A percentile compares a stretch with the other conserved stretches of the same genome.
phyloP scores from a whole-genome alignment of 805 yeast species.

The Scheffersomyces coipomensis region DNA sequence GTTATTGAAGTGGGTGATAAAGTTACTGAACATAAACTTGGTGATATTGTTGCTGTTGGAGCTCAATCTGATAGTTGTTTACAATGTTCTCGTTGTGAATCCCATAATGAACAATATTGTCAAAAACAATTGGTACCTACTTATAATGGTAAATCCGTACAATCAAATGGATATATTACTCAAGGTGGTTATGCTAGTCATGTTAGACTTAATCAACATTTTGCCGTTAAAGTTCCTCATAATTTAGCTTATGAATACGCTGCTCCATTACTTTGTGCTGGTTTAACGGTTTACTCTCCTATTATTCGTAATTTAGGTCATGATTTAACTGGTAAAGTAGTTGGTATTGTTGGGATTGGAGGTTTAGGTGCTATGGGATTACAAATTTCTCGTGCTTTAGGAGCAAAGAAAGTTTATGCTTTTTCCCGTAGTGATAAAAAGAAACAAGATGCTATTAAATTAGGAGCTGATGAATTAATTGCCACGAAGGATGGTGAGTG shows the following conservation, averaged over 20 bases:
- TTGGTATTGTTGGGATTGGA: slow-evolving; percentile 64
- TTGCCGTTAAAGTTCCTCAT: slow-evolving; percentile 50
- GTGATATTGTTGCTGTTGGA: slow-evolving; percentile 81
- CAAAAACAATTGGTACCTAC: slow-evolving; percentile 43
- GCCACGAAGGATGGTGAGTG: slow-evolving; percentile 53
- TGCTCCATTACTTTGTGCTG: slow-evolving; percentile 60
- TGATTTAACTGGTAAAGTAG: slow-evolving; percentile 34
- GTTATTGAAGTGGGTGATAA: slow-evolving; percentile 60
- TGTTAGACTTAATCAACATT: slow-evolving; percentile 41
- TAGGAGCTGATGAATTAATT: slow-evolving; percentile 33
- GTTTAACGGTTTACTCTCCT: slow-evolving; percentile 54
- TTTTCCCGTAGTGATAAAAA: slow-evolving; percentile 27
- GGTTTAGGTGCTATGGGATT: slow-evolving; percentile 69
- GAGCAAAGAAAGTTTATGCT: slow-evolving; percentile 41
- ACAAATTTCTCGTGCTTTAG: slow-evolving; percentile 58
- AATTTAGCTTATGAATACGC: slow-evolving; percentile 37
- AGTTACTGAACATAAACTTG: slow-evolving; percentile 52
- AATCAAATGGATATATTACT: slow-evolving; percentile 23
- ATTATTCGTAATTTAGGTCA: slow-evolving; percentile 40
- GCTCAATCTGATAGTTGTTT: slow-evolving; percentile 65
- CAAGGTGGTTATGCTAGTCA: slow-evolving; percentile 54
- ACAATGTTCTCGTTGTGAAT: slow-evolving; percentile 54
- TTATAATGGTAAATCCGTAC: slow-evolving; percentile 43
- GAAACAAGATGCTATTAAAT: slow-evolving; percentile 28
- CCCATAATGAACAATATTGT: slow-evolving; percentile 49